Evolutionary conservation across 495 filamentous ascomycete genomes (phyloP), one percentile per base, ranked within the genome.

Genomic region (Trichoderma orchidacearum): DNA sequence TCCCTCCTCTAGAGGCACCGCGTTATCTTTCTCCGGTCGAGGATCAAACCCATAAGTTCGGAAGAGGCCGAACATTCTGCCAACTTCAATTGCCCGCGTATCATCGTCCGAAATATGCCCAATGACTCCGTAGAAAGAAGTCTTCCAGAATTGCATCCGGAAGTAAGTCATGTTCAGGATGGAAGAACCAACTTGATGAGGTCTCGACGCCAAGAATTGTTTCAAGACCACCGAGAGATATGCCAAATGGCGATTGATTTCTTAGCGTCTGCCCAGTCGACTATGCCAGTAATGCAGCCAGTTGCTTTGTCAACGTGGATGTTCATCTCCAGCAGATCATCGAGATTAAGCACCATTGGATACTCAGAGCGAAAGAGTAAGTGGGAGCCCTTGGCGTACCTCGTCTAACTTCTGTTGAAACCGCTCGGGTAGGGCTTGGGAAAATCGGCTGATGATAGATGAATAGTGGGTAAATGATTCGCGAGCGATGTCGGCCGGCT

Each of bases 241-340:
- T 63, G 27, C 74, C 73, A 51, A 77, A 79, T 15, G 72, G 74
- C 5, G 64, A n/a, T n/a, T n/a, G n/a, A 62, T 57, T 75, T 64
- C 23, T 58, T 70, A 31, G 73, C 64, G 30, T 77, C 70, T 32
- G 70, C 68, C 72, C 69, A 76, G 64, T 79, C 74, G 31, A 79
- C 57, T 55, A 74, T 64, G 28, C 72, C 73, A 23, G 64, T 76
- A 53, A 76, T 72, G 54, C 64, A 45, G 25, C 72, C 71, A 3
- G 62, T 71, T 58, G 62, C 36, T 5, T 66, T 62, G 58, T 75
- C 60, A n/a, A 70, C 59, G 12, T 73, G 64, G 54, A 76, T 60
- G 63, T 75, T 76, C 64, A 72, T 77, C 61, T 68, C 62, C 45
- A 56, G 63, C 32, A 79, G 70, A 60, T 78, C 76, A 31, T 58